Base-by-base conservation (phyloP, 2,329 filamentous ascomycete species). In the Lecanoromycetidae sp. region DNA sequence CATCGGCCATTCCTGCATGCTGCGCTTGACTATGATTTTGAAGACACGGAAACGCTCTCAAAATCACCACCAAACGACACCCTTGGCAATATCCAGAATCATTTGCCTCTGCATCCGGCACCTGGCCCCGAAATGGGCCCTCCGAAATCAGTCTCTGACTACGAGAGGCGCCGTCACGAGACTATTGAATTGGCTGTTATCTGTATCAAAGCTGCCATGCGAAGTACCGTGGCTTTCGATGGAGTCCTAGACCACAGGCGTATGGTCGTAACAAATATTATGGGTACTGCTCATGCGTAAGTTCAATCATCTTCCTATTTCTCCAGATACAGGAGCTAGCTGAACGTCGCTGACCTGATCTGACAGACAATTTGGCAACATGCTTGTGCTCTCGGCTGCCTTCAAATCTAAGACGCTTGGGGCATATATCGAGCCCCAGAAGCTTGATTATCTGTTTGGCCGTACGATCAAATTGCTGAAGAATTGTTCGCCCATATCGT, bases 271-370 rank as follows among this genome's bases (percentile, higher is more conserved):
- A 96, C 90, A n/a, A 96, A 95, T 57, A 81, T 94, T 20, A 94
- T 94, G 65, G 88, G 90, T 44, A 96, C 90, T 15, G 84, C 87
- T 52, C 90, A 95, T 71, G 88, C 90, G 85, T 94, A 84, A 77
- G 86, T 79, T 29, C 2, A 17, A 32, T 8, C 2, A 9, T 32
- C 10, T 22, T 32, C 34, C 29, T n/a, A n/a, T n/a, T n/a, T n/a
- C n/a, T n/a, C n/a, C 38, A 33, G 9, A 44, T n/a, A n/a, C n/a
- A n/a, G n/a, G n/a, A n/a, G n/a, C n/a, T n/a, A n/a, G n/a, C 34
- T 33, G 38, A 33, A 42, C 32, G 15, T 43, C 27, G 49, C 59
- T 64, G 54, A 66, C 51, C 30, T 47, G 47, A 47, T 12, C 33
- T 43, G 30, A 32, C 53, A 94, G 88, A 5, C 91, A 98, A 86